phyloP scores from a whole-genome alignment of 1,284 basidiomycete species.

The Wolfiporia cocos region DNA sequence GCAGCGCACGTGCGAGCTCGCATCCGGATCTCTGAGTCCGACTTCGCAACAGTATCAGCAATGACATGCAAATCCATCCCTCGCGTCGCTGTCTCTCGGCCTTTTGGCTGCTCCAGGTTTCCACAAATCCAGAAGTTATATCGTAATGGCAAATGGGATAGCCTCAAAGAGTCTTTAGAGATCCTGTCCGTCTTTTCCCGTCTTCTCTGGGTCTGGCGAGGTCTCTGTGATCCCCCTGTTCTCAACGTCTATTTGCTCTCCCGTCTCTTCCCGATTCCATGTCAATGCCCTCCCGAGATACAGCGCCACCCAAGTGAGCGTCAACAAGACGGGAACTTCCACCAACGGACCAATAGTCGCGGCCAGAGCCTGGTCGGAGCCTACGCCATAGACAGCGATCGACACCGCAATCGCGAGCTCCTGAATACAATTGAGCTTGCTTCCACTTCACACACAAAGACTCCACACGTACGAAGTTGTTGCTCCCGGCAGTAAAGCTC shows the following conservation, averaged over 20 bases:
- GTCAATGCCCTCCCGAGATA: constrained; percentile 40
- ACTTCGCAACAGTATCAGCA: too few relatives aligned
- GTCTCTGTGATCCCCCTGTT: background rate
- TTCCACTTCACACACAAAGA: background rate
- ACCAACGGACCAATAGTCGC: constrained; percentile 77
- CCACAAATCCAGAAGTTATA: too few relatives aligned
- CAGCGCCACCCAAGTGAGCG: constrained; percentile 67
- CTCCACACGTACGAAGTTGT: constrained; percentile 40
- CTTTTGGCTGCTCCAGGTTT: too few relatives aligned
- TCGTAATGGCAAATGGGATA: too few relatives aligned
- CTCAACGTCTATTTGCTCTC: background rate
- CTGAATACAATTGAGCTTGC: constrained; percentile 21
- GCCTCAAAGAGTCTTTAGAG: too few relatives aligned
- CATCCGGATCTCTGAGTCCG: too few relatives aligned
- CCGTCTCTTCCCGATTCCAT: constrained; percentile 29
- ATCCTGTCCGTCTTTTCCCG: too few relatives aligned
- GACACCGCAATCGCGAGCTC: constrained; percentile 84
- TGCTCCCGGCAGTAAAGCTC: constrained; percentile 52
- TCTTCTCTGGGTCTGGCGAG: too few relatives aligned
- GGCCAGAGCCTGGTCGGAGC: constrained; percentile 71
- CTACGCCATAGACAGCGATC: constrained; percentile 72
- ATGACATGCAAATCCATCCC: too few relatives aligned
- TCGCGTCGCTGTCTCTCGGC: too few relatives aligned
- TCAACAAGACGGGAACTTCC: constrained; percentile 74
- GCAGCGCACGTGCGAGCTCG: too few relatives aligned